A percentile compares a stretch with the other conserved stretches of the same genome.
Conservation (phyloP, 108 stramenopile genomes). For the Cyclotella cryptica region DNA sequence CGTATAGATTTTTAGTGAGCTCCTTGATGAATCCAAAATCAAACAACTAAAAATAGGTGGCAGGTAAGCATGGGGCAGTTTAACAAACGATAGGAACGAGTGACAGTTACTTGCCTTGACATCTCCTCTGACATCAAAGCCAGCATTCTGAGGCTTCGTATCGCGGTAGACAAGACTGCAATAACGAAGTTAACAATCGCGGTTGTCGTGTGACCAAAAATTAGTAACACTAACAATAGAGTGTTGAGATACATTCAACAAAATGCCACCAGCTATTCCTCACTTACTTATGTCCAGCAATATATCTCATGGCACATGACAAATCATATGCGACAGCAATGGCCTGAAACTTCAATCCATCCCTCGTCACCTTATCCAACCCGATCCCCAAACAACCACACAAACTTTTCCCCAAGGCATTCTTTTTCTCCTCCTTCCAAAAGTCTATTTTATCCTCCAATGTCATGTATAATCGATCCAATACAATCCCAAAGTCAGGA, state of each 20-base stretch:
- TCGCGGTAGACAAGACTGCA: conserved; percentile 50
- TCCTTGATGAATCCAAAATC: conserved; percentile 56
- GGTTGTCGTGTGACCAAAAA: background rate
- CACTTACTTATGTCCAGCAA: conserved; percentile 63
- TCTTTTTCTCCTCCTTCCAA: conserved; percentile 58
- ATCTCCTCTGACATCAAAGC: conserved; percentile 68
- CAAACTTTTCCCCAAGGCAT: conserved; percentile 11
- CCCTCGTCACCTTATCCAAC: conserved; percentile 12
- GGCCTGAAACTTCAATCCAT: conserved; percentile 14
- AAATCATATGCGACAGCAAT: conserved; percentile 58
- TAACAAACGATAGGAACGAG: background rate
- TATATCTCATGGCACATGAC: conserved; percentile 63
- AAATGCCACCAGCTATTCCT: background rate
- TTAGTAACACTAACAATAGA: background rate
- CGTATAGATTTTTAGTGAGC: conserved; percentile 20
- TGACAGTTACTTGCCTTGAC: conserved; percentile 37
- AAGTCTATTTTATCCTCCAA: conserved; percentile 57
- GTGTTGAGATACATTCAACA: background rate
- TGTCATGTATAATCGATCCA: conserved; percentile 69
- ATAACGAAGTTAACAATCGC: background rate
- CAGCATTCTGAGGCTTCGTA: conserved; percentile 69
- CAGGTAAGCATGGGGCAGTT: background rate
- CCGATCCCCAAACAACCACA: conserved; percentile 41
- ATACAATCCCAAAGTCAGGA: conserved; percentile 59
- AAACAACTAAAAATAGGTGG: conserved; percentile 25